These are phyloP conservation scores for Aspergillus avenaceus DNA, from an alignment of 495 filamentous ascomycete species.

Conservation along the genomic window DNA sequence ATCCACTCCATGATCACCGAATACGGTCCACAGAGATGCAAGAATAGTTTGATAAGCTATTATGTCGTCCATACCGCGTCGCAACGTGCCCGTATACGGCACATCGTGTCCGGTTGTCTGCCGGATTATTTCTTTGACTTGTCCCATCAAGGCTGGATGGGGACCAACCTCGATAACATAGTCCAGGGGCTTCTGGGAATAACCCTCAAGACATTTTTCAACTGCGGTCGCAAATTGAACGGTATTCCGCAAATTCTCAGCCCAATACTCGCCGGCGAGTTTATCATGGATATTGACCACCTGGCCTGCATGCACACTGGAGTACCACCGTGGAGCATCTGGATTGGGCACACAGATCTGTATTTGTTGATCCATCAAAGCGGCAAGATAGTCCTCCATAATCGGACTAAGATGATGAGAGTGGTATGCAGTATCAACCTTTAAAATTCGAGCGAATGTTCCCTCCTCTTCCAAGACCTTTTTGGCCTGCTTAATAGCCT, in stretches of 20 bases:
- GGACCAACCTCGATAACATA: conserved; percentile 48
- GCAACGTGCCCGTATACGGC: no score
- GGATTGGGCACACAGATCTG: background rate
- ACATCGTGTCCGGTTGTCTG: no score
- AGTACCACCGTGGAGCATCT: no score
- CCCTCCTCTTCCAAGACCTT: conserved; percentile 37
- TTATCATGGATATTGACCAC: background rate
- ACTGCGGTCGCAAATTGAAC: conserved; percentile 10
- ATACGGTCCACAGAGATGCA: no score
- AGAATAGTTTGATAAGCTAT: no score
- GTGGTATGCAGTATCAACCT: conserved; percentile 55
- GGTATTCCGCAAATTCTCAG: conserved; percentile 5
- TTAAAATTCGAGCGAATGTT: conserved; percentile 47
- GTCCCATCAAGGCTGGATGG: conserved; percentile 41
- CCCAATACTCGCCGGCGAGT: conserved; percentile 7
- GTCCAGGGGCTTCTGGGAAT: conserved; percentile 14
- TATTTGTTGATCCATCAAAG: conserved; percentile 2
- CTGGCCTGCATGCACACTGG: conserved; percentile 12
- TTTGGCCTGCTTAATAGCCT: conserved; percentile 32
- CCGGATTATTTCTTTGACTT: no score
- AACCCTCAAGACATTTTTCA: background rate
- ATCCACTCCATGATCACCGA: no score
- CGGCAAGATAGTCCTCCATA: conserved; percentile 9
- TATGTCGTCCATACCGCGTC: no score
- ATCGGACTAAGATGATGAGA: conserved; percentile 51